phyloP scores from a whole-genome alignment of 108 stramenopile species.

The Cyclotella choctawhatcheeana region DNA sequence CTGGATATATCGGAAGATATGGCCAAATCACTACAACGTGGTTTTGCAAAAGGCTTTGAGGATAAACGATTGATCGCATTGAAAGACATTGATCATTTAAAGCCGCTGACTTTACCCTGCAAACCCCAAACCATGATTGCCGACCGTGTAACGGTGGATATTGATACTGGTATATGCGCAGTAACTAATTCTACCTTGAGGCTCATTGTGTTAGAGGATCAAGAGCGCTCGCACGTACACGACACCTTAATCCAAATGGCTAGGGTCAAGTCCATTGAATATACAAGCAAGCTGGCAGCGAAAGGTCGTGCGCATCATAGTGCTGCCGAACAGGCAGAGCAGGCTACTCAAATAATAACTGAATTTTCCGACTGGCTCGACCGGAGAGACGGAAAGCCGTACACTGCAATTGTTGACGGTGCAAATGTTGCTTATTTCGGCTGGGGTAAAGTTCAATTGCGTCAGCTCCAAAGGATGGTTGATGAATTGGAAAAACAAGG shows the following conservation, averaged over 20 bases:
- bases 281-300: constrained; percentile 39
- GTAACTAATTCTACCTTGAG: constrained; percentile 50
- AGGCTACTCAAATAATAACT: constrained; percentile 42
- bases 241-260: constrained; percentile 53
- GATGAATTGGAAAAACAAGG: constrained; percentile 63
- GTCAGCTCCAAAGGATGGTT: constrained; percentile 64
- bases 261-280: constrained; percentile 46
- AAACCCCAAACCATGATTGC: constrained; percentile 30
- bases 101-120: constrained; percentile 16
- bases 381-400: constrained; percentile 11
- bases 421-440: constrained; percentile 60
- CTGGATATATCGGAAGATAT: constrained; percentile 54
- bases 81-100: constrained; percentile 32
- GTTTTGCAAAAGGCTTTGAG: constrained; percentile 46
- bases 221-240: constrained; percentile 46
- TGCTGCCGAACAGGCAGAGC: constrained; percentile 48
- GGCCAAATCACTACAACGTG: constrained; percentile 28
- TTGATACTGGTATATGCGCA: constrained; percentile 44
- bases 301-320: constrained; percentile 42
- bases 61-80: constrained; percentile 31
- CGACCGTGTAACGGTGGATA: constrained; percentile 43
- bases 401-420: constrained; percentile 40
- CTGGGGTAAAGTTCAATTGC: constrained; percentile 49
- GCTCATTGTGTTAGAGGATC: constrained; percentile 49
- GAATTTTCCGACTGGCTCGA: constrained; percentile 54